Percentiles rank a stretch among this genome's conserved stretches.
Evolutionary conservation across 1,139 yeast species (phyloP).

Genomic region (Saccharomyces hybrid): DNA sequence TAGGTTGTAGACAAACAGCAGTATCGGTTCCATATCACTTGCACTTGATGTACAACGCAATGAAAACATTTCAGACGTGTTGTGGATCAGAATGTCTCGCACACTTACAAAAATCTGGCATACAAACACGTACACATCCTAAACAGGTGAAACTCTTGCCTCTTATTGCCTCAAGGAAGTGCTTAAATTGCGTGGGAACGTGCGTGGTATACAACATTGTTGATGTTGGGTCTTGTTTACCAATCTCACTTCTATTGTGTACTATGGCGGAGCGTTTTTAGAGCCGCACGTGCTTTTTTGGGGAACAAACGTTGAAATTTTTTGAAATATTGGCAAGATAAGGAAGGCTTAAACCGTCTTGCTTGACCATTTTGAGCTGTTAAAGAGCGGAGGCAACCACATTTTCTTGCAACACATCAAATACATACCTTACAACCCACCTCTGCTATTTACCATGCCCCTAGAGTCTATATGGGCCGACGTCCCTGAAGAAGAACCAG

Average conservation of each 20-base stretch:
- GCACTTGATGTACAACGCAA: neutral
- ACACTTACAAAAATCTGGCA: neutral
- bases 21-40: neutral
- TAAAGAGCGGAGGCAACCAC: neutral
- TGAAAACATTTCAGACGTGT: neutral
- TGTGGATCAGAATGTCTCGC: neutral
- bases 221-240: neutral
- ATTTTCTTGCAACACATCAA: neutral
- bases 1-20: neutral
- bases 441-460: neutral
- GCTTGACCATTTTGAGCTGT: neutral
- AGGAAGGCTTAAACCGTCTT: neutral
- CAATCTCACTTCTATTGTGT: neutral
- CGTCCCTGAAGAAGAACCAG: conserved; percentile 8
- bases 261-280: neutral
- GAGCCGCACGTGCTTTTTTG: neutral
- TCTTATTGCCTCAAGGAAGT: neutral
- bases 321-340: neutral
- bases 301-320: neutral
- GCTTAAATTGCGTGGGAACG: neutral
- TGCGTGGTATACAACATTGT: neutral
- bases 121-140: neutral
- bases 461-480: conserved; percentile 24
- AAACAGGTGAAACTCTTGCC: neutral
- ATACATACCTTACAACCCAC: neutral